Evolutionary conservation across 2,329 filamentous ascomycete genomes (phyloP), one percentile per base, ranked within the genome.

Genomic region (Sclerotinia nivalis): DNA sequence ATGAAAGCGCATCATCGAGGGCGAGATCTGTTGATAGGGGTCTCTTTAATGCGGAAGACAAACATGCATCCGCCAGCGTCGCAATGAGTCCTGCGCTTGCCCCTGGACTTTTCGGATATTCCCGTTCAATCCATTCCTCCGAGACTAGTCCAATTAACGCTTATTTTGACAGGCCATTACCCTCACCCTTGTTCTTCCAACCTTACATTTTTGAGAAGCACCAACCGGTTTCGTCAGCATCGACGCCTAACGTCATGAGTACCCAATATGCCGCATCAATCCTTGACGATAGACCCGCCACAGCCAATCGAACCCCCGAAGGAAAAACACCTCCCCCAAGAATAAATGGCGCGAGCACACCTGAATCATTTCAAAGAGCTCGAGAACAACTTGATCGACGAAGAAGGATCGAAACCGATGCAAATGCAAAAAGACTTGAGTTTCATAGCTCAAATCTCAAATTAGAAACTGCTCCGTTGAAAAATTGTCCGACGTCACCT

Each of bases 1-100:
- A 82, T 9, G 80, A 83, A 1, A 43, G 62, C 28, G 84, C 86
- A 49, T 79, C 80, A 31, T 82, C 83, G 2, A 84, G 89, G 49
- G 86, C 87, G 7, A 85, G 84, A 45, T 92, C 90, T 0, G 87
- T 88, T 9, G 90, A 93, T 71, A 84, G 88, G 55, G 85, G 73
- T 73, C 86, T 81, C 3, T 89, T 90, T 66, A 82, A 83, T 31
- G 87, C 83, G 66, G 81, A 83, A 13, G 89, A 92, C 76, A 88
- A 90, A 73, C 89, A 91, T 71, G 86, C 86, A 2, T 85, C 85
- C 54, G 84, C 91, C 1, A 88, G 87, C 72, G 83, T 93, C 2
- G 87, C 86, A 5, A 75, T 93, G 37, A 91, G 85, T 77, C 87
- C 84, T 5, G 84, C 88, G 1, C 81, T 85, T 31, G 90, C 86